Conservation (phyloP, 2,329 filamentous ascomycete species). For the Alternaria rosae region DNA sequence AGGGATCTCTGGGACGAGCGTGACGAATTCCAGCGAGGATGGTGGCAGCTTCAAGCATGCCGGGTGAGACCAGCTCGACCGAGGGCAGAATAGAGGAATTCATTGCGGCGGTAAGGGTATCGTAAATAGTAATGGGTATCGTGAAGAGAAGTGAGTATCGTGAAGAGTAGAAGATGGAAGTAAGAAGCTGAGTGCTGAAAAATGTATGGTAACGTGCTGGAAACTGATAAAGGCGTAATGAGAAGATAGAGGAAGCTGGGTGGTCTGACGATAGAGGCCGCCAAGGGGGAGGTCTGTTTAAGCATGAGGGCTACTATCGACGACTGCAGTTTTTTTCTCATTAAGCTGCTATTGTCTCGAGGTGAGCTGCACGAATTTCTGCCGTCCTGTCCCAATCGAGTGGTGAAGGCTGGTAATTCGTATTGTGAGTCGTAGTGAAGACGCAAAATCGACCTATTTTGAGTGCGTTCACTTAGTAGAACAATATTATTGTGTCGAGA, state of each 20-base stretch:
- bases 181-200: neutral
- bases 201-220: neutral
- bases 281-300: neutral
- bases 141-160: neutral
- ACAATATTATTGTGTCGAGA: neutral
- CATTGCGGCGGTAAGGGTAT: neutral
- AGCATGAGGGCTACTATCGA: neutral
- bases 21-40: neutral
- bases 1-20: neutral
- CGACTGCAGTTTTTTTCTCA: neutral
- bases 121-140: neutral
- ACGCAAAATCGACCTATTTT: neutral
- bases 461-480: neutral
- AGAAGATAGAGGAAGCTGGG: neutral
- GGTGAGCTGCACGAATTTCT: neutral
- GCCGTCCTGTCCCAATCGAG: neutral
- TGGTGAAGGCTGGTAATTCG: neutral
- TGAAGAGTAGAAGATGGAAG: neutral
- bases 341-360: neutral
- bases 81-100: neutral
- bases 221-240: neutral
- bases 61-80: neutral
- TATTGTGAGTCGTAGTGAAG: neutral
- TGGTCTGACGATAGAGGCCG: neutral
- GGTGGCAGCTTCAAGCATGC: neutral